A percentile compares a stretch with the other conserved stretches of the same genome.
These are phyloP conservation scores for Vigna radiata DNA, from an alignment of 306 rosid species.

Conservation along the genomic window DNA sequence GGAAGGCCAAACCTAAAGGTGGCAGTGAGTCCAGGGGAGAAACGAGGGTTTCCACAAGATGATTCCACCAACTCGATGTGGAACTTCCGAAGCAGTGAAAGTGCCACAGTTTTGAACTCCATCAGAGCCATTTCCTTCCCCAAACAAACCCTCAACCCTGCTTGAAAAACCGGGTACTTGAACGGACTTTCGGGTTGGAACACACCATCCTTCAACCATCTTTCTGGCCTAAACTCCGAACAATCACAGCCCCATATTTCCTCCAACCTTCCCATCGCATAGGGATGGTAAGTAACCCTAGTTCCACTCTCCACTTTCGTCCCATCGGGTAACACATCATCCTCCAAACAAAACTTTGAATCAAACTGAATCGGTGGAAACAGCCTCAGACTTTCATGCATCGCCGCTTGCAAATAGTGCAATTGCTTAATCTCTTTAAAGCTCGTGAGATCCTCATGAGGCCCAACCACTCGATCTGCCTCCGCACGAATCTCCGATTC, in stretches of 20 bases:
- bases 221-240: conserved; percentile 61
- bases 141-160: conserved; percentile 71
- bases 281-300: conserved; percentile 82
- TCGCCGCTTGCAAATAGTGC: conserved; percentile 66
- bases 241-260: conserved; percentile 76
- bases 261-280: conserved; percentile 74
- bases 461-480: conserved; percentile 57
- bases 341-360: conserved; percentile 67
- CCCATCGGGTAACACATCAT: conserved; percentile 77
- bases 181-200: conserved; percentile 52
- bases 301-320: conserved; percentile 70
- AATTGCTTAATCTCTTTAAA: conserved; percentile 57
- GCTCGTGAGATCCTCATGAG: conserved; percentile 23
- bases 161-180: conserved; percentile 76
- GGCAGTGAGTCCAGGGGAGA: conserved; percentile 81
- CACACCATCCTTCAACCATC: conserved; percentile 63
- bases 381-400: conserved; percentile 70
- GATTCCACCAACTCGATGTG: conserved; percentile 40
- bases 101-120: conserved; percentile 60
- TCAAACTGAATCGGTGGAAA: conserved; percentile 83
- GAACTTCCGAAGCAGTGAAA: conserved; percentile 57
- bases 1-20: conserved; percentile 66
- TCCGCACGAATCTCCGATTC: conserved; percentile 51
- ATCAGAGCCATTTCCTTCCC: conserved; percentile 79
- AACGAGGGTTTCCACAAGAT: conserved; percentile 41